These are phyloP conservation scores for Komagataella ulmi DNA, from an alignment of 805 yeast genomes.

Conservation along the genomic window DNA sequence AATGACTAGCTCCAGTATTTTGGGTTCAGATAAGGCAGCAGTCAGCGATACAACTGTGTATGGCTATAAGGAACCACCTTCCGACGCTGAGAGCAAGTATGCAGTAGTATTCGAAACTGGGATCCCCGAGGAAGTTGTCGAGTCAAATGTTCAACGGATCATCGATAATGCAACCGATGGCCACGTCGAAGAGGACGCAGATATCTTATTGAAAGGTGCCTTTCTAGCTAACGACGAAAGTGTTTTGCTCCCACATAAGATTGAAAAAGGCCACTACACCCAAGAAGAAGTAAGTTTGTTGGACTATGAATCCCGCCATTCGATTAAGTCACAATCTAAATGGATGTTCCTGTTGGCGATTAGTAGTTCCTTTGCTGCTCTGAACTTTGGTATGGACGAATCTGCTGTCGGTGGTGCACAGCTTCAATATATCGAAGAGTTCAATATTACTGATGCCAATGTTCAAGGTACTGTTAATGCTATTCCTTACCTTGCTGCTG, in stretches of 20 bases:
- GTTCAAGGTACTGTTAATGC: constrained; percentile 53
- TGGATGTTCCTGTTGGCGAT: constrained; percentile 43
- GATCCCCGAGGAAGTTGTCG: not conserved
- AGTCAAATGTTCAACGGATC: not conserved
- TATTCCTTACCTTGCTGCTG: constrained; percentile 57
- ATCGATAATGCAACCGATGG: not conserved
- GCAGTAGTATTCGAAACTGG: not conserved
- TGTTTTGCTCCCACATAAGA: not conserved
- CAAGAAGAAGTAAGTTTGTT: not conserved
- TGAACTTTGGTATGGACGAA: constrained; percentile 74
- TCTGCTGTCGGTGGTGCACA: constrained; percentile 64
- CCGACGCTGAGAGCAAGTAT: not conserved
- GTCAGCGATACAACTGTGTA: not conserved
- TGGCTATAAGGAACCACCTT: not conserved
- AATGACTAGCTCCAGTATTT: not conserved
- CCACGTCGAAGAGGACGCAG: not conserved
- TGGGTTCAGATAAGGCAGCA: not conserved
- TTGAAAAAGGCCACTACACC: not conserved
- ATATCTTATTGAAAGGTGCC: not conserved
- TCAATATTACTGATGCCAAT: constrained; percentile 34
- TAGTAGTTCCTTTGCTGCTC: constrained; percentile 65
- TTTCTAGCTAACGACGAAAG: not conserved
- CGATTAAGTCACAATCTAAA: constrained; percentile 9
- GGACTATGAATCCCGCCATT: not conserved
- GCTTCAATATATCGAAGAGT: constrained; percentile 40